A percentile compares a stretch with the other conserved stretches of the same genome.
These are phyloP conservation scores for Phytophthora pinifolia DNA, from an alignment of 352 stramenopile species.

Conservation along the genomic window DNA sequence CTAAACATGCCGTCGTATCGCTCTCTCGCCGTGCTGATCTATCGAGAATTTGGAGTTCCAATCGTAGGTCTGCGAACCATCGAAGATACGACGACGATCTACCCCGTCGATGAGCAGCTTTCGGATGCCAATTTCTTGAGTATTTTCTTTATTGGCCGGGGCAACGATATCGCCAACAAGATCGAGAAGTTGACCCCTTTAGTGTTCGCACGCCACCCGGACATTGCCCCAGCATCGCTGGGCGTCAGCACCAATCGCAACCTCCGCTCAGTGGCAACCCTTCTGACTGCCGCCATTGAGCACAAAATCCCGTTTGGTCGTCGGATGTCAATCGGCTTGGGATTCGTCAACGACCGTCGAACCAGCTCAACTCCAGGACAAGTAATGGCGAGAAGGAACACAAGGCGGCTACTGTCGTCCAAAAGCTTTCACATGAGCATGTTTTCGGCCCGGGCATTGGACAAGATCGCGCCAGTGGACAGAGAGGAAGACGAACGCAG, in stretches of 20 bases:
- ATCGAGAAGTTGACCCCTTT: constrained; percentile 55
- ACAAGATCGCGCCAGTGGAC: constrained; percentile 32
- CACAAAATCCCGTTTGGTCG: constrained; percentile 32
- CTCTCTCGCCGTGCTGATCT: constrained; percentile 53
- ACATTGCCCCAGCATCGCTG: constrained; percentile 45
- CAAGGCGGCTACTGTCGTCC: neutral
- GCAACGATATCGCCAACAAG: constrained; percentile 45
- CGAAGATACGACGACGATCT: constrained; percentile 51
- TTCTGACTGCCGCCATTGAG: constrained; percentile 33
- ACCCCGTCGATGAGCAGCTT: constrained; percentile 48
- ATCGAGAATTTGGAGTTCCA: constrained; percentile 64
- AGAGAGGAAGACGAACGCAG: constrained; percentile 19
- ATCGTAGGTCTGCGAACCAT: constrained; percentile 56
- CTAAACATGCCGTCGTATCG: constrained; percentile 49
- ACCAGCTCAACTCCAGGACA: constrained; percentile 14
- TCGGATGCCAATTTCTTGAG: constrained; percentile 53
- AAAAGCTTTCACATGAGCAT: constrained; percentile 26
- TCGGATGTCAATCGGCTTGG: constrained; percentile 25
- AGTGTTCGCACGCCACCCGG: constrained; percentile 46
- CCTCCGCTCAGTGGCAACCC: constrained; percentile 36
- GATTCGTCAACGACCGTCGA: constrained; percentile 21
- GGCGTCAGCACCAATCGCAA: constrained; percentile 34
- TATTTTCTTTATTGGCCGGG: constrained; percentile 62
- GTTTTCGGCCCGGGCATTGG: constrained; percentile 18
- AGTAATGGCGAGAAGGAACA: constrained; percentile 1